Percentiles rank a stretch among this genome's conserved stretches.
Conservation (phyloP, 208 protist genomes). For the Leishmania mexicana region DNA sequence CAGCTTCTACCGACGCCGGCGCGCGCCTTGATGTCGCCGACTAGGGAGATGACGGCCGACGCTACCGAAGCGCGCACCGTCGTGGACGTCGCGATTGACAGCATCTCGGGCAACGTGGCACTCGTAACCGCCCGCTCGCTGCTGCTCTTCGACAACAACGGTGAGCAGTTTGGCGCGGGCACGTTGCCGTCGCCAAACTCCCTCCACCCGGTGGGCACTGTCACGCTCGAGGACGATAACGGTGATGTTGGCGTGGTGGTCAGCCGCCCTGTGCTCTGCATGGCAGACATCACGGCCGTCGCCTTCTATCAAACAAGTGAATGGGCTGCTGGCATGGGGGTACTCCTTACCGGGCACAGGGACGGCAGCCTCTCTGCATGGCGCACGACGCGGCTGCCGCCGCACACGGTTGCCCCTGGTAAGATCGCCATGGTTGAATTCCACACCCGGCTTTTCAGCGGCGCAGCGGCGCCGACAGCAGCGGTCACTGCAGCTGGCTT, state of each 20-base stretch:
- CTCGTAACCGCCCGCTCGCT: constrained; percentile 62
- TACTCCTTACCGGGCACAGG: constrained; percentile 76
- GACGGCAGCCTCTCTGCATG: constrained; percentile 82
- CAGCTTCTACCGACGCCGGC: constrained; percentile 23
- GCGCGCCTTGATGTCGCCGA: neutral
- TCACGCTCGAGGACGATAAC: constrained; percentile 59
- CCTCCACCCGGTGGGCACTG: constrained; percentile 15
- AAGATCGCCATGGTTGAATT: constrained; percentile 67
- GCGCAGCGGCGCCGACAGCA: constrained; percentile 7
- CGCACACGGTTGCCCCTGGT: constrained; percentile 59
- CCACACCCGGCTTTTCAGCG: constrained; percentile 46
- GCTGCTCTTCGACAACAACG: constrained; percentile 80
- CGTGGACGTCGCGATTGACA: constrained; percentile 57
- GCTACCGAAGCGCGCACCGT: constrained; percentile 21
- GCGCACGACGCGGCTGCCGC: constrained; percentile 73
- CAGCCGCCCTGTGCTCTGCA: constrained; percentile 17
- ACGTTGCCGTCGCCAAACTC: constrained; percentile 33
- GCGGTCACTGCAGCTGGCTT: neutral
- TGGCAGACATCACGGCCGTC: constrained; percentile 60
- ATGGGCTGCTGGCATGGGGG: constrained; percentile 75
- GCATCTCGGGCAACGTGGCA: constrained; percentile 41
- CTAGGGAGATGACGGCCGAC: constrained; percentile 9
- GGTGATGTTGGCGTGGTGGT: constrained; percentile 58
- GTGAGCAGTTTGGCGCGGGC: constrained; percentile 63
- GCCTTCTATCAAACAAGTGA: constrained; percentile 68